Evolutionary conservation across 2,329 filamentous ascomycete genomes (phyloP).

Genomic region (Endoconidiophora laricicola): DNA sequence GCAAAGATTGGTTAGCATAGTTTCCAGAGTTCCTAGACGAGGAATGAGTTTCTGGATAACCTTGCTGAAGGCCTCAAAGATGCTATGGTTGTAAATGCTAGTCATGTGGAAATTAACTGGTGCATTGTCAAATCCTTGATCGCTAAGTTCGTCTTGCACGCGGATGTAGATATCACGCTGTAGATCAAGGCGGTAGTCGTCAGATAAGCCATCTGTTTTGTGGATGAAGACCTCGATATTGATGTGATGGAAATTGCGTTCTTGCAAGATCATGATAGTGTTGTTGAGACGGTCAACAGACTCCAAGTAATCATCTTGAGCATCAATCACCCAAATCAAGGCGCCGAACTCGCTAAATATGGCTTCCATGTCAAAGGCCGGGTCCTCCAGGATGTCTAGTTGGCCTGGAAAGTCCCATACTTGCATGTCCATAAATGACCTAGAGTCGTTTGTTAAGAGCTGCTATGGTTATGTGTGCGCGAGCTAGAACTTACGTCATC

Average conservation of each 20-base stretch:
- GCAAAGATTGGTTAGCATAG: conserved; percentile 84
- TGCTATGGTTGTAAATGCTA: conserved; percentile 95
- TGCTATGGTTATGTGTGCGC: background rate
- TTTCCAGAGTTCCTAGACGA: conserved; percentile 79
- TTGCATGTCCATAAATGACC: conserved; percentile 98
- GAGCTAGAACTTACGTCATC: conserved; percentile 54
- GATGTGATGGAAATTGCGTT: conserved; percentile 70
- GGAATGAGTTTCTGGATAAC: conserved; percentile 97
- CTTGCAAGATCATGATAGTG: conserved; percentile 74
- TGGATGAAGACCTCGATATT: conserved; percentile 98
- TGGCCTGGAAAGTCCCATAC: conserved; percentile 96
- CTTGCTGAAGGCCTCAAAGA: conserved; percentile 96
- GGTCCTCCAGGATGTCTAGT: conserved; percentile 73
- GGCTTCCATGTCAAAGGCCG: conserved; percentile 76
- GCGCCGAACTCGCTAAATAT: conserved; percentile 92
- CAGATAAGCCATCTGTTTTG: conserved; percentile 93
- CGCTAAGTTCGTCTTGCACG: conserved; percentile 88
- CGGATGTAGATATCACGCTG: conserved; percentile 93
- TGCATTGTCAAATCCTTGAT: conserved; percentile 83
- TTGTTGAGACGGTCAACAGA: conserved; percentile 73
- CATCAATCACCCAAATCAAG: conserved; percentile 96
- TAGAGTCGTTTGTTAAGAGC: conserved; percentile 22
- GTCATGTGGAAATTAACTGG: conserved; percentile 92
- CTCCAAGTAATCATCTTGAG: conserved; percentile 93
- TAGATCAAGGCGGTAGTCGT: conserved; percentile 91